phyloP scores from a whole-genome alignment of 768 basidiomycete genomes.

The Hygrocybe coccinea region DNA sequence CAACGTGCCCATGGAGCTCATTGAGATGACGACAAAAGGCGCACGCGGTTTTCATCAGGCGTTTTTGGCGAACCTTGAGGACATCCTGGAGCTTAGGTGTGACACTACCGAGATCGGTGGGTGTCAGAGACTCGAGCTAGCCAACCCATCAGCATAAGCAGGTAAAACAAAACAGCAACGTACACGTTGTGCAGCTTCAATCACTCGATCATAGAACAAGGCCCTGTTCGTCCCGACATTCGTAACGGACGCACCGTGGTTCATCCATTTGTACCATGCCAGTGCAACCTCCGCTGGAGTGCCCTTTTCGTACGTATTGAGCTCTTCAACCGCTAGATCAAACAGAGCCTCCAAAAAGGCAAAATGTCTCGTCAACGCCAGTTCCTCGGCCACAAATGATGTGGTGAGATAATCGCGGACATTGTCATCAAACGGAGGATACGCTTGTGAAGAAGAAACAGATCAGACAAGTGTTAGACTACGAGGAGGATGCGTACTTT shows the following conservation, averaged over 20 bases:
- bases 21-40: conserved; percentile 1
- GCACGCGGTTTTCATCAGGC: background rate
- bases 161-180: background rate
- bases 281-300: background rate
- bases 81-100: background rate
- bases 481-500: background rate
- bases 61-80: background rate
- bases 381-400: background rate
- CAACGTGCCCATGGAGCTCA: background rate
- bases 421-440: conserved; percentile 2
- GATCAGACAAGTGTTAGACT: background rate
- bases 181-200: background rate
- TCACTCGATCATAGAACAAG: conserved; percentile 2
- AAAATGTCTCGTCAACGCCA: background rate
- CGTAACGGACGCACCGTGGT: background rate
- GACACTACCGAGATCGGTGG: background rate
- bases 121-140: background rate
- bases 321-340: background rate
- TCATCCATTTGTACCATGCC: conserved; percentile 4
- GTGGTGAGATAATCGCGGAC: conserved; percentile 3
- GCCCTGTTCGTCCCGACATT: conserved; percentile 1
- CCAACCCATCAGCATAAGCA: background rate
- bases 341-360: background rate
- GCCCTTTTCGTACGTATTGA: background rate
- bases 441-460: conserved; percentile 2